These are phyloP conservation scores for Pholiota microspora DNA, from an alignment of 768 basidiomycete species.

Conservation along the genomic window DNA sequence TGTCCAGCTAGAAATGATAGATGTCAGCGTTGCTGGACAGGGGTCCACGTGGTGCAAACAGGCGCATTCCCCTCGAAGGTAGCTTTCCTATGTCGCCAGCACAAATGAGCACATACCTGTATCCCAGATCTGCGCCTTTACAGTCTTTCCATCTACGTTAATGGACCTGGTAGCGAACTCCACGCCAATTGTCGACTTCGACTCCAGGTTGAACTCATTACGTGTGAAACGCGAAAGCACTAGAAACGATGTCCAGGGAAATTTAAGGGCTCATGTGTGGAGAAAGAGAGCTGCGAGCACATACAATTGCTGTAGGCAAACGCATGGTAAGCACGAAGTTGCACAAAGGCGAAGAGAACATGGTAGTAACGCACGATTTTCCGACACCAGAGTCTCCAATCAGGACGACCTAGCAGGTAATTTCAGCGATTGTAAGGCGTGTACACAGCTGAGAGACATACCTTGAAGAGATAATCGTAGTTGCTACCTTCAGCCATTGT, in stretches of 20 bases:
- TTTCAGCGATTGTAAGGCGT: slow-evolving; percentile 8
- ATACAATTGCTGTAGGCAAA: slow-evolving; percentile 55
- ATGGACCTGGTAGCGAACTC: slow-evolving; percentile 97
- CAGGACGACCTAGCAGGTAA: slow-evolving; percentile 75
- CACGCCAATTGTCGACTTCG: slow-evolving; percentile 98
- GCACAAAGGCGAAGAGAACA: slow-evolving; percentile 9
- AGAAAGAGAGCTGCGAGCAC: slow-evolving; percentile 23
- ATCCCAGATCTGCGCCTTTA: slow-evolving; percentile 99
- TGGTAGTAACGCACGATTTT: slow-evolving; percentile 80
- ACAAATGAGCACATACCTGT: slow-evolving; percentile 63
- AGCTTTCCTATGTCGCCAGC: slow-evolving; percentile 10
- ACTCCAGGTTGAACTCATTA: slow-evolving; percentile 98
- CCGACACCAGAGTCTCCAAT: slow-evolving; percentile 99
- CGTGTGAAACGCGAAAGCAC: slow-evolving; percentile 99
- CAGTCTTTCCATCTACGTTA: slow-evolving; percentile 92
- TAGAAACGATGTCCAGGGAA: slow-evolving; percentile 28
- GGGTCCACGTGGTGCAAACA: neutral
- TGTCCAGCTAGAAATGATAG: slow-evolving; percentile 73
- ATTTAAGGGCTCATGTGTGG: slow-evolving; percentile 4
- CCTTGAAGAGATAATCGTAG: slow-evolving; percentile 99
- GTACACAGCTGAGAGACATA: slow-evolving; percentile 24
- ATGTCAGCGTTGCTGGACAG: slow-evolving; percentile 7
- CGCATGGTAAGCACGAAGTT: slow-evolving; percentile 7
- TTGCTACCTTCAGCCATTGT: slow-evolving; percentile 90
- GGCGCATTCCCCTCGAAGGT: neutral